phyloP scores from a whole-genome alignment of 306 rosid species.

The Geum urbanum region DNA sequence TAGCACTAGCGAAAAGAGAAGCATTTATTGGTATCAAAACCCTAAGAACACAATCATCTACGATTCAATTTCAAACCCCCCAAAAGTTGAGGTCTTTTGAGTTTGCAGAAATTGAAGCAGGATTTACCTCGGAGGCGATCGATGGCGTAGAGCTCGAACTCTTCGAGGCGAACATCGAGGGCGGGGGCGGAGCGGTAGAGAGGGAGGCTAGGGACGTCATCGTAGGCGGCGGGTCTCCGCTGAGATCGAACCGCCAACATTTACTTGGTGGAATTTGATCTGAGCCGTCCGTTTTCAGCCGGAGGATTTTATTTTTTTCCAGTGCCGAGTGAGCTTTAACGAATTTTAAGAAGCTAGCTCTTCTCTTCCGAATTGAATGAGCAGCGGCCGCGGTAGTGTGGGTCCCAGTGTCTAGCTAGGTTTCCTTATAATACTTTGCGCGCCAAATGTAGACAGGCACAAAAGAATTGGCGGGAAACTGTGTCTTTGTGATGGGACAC shows the following conservation, averaged over 20 bases:
- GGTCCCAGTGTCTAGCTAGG: no score
- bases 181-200: slow-evolving; percentile 78
- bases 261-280: not conserved
- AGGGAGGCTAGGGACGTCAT: slow-evolving; percentile 38
- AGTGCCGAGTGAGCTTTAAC: no score
- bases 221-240: slow-evolving; percentile 31
- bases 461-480: not conserved
- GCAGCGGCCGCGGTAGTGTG: no score
- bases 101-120: not conserved
- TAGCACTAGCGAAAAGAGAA: slow-evolving; percentile 54
- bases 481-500: not conserved
- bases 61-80: no score
- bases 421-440: not conserved
- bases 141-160: slow-evolving; percentile 81
- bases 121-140: slow-evolving; percentile 83
- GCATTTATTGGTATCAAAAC: slow-evolving; percentile 21
- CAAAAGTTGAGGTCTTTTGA: not conserved
- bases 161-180: slow-evolving; percentile 84
- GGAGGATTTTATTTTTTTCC: no score
- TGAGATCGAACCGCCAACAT: slow-evolving; percentile 62
- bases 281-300: no score
- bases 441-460: not conserved
- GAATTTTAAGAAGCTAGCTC: no score
- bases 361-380: no score
- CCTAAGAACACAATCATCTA: no score